phyloP scores from a whole-genome alignment of 208 protist genomes.

The Angomonas deanei region DNA sequence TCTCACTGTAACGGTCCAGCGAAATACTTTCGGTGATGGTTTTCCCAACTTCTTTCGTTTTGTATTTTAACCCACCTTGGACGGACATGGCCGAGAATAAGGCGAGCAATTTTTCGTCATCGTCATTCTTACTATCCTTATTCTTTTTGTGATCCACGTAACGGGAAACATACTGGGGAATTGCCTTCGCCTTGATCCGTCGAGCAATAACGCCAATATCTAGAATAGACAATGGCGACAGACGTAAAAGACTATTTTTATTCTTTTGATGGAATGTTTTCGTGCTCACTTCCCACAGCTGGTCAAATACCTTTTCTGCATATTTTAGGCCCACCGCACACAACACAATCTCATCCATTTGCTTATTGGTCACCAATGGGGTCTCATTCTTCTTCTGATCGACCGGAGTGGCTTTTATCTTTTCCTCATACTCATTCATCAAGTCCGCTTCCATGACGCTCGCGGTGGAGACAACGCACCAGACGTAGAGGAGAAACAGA shows the following conservation, averaged over 20 bases:
- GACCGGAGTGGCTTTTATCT: background rate
- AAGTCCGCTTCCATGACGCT: background rate
- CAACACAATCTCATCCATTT: conserved; percentile 11
- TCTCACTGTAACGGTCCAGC: too few relatives aligned
- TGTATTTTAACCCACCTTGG: too few relatives aligned
- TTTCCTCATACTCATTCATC: background rate
- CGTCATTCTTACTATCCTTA: too few relatives aligned
- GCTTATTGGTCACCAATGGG: background rate
- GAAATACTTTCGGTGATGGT: too few relatives aligned
- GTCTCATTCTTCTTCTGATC: background rate
- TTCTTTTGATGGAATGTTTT: background rate
- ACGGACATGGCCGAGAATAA: too few relatives aligned
- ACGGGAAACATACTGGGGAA: too few relatives aligned
- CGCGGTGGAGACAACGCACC: background rate
- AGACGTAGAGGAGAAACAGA: background rate
- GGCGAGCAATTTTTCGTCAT: too few relatives aligned
- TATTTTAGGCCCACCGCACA: conserved; percentile 14
- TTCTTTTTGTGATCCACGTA: too few relatives aligned
- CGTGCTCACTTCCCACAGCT: background rate
- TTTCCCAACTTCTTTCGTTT: too few relatives aligned
- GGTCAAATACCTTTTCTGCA: conserved; percentile 6
- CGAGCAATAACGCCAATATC: background rate
- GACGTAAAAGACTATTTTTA: background rate
- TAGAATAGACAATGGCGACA: background rate
- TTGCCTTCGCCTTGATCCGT: background rate